phyloP scores from a whole-genome alignment of 768 basidiomycete genomes.

The Cystofilobasidium bisporidii region DNA sequence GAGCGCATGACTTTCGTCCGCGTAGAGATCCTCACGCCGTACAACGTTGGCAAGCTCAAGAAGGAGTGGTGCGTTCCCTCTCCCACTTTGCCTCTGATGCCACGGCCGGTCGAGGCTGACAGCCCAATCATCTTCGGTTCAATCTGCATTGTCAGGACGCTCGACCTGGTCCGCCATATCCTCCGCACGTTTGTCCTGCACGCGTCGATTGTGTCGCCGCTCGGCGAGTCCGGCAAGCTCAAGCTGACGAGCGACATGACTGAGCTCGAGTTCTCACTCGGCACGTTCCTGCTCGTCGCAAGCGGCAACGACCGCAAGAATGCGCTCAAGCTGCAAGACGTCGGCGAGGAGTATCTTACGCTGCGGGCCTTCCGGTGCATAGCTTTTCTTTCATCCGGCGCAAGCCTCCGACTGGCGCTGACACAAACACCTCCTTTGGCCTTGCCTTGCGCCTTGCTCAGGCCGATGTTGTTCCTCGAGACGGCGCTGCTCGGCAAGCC shows the following conservation, averaged over 20 bases:
- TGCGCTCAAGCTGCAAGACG: slow-evolving; percentile 57
- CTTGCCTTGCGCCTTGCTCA: slow-evolving; percentile 39
- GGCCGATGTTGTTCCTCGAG: slow-evolving; percentile 82
- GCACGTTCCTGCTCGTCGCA: slow-evolving; percentile 54
- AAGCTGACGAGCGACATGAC: slow-evolving; percentile 95
- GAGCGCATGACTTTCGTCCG: slow-evolving; percentile 80
- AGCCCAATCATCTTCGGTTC: too few relatives aligned
- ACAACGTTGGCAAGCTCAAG: slow-evolving; percentile 59
- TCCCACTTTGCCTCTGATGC: too few relatives aligned
- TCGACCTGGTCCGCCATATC: slow-evolving; percentile 62
- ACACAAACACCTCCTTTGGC: too few relatives aligned
- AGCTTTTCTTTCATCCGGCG: too few relatives aligned
- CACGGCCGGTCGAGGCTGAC: too few relatives aligned
- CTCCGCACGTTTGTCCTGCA: slow-evolving; percentile 83
- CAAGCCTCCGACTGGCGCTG: too few relatives aligned
- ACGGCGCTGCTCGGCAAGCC: slow-evolving; percentile 58
- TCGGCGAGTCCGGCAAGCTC: slow-evolving; percentile 86
- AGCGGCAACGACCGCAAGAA: slow-evolving; percentile 46
- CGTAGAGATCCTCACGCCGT: slow-evolving; percentile 61
- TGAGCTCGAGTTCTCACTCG: slow-evolving; percentile 84
- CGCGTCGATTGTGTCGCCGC: slow-evolving; percentile 80
- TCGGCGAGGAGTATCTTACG: slow-evolving; percentile 79
- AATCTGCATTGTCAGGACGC: too few relatives aligned
- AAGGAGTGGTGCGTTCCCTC: slow-evolving; percentile 65
- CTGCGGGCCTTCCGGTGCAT: slow-evolving; percentile 85